These are phyloP conservation scores for Aspergillus oerlinghausenensis DNA, from an alignment of 2,329 filamentous ascomycete genomes.

Conservation along the genomic window DNA sequence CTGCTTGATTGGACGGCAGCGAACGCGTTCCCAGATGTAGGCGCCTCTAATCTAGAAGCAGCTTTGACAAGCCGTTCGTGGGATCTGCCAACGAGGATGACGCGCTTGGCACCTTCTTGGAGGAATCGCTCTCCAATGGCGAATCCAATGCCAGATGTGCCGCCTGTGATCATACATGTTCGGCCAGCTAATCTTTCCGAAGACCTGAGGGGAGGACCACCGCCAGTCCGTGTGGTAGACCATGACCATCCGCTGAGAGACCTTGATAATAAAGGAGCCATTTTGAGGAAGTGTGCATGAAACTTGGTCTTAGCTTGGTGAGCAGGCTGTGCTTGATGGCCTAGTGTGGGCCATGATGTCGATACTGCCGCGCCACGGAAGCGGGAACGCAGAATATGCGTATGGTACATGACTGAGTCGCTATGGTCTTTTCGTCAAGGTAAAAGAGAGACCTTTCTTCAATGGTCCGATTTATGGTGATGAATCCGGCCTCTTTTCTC, in stretches of 20 bases:
- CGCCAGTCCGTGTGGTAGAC: constrained; percentile 3
- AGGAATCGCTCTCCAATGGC: constrained; percentile 66
- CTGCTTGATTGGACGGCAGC: not conserved
- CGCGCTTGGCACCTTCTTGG: constrained; percentile 52
- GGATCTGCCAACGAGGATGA: constrained; percentile 59
- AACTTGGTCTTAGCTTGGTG: not conserved
- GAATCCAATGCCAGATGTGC: constrained; percentile 65
- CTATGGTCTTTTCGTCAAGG: not conserved
- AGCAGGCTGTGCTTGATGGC: not conserved
- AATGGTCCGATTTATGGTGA: not conserved
- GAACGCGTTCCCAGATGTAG: not conserved
- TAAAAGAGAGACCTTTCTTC: not conserved
- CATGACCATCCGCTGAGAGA: not conserved
- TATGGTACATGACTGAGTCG: not conserved
- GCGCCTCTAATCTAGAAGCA: constrained; percentile 20
- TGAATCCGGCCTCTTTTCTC: not conserved
- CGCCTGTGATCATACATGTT: constrained; percentile 61
- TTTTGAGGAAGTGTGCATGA: not conserved
- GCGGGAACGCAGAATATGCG: not conserved
- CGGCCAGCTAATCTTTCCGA: constrained; percentile 29
- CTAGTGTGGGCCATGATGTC: not conserved
- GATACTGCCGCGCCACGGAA: not conserved
- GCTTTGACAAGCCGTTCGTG: constrained; percentile 42
- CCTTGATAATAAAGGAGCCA: not conserved
- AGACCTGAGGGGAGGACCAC: constrained; percentile 6